Percentiles rank a stretch among this genome's conserved stretches.
These are phyloP conservation scores for Agaricus sinodeliciosus DNA, from an alignment of 768 basidiomycete species.

Conservation along the genomic window DNA sequence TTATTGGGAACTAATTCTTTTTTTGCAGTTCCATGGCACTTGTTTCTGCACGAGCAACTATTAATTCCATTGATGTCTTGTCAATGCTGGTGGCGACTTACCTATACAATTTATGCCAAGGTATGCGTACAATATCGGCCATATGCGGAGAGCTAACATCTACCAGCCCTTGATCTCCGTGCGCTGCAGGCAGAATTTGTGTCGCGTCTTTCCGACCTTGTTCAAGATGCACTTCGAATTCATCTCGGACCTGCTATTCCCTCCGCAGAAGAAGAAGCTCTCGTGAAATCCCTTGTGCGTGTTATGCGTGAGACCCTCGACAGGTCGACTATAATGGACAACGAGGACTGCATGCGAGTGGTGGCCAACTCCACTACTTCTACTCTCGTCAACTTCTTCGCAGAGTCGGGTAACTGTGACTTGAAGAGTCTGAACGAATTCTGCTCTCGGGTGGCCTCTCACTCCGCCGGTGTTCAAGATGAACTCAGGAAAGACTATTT, in stretches of 20 bases:
- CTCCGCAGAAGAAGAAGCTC: constrained; percentile 20
- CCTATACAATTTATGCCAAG: constrained; percentile 68
- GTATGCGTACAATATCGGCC: constrained; percentile 15
- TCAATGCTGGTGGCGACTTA: constrained; percentile 65
- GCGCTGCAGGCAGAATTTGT: constrained; percentile 62
- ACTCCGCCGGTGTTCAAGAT: constrained; percentile 38
- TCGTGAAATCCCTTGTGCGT: constrained; percentile 29
- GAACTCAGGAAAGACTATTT: constrained; percentile 49
- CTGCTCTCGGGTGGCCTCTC: constrained; percentile 43
- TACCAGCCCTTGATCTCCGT: constrained; percentile 69
- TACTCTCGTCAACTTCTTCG: constrained; percentile 37
- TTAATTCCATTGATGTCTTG: constrained; percentile 64
- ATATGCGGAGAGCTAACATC: neutral
- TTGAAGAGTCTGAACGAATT: constrained; percentile 37
- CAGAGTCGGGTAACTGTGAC: constrained; percentile 20
- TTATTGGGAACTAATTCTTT: constrained; percentile 1
- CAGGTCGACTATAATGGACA: constrained; percentile 65
- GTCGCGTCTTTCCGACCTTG: constrained; percentile 34
- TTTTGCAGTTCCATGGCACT: constrained; percentile 47
- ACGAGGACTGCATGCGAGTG: constrained; percentile 54
- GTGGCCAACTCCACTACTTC: constrained; percentile 53
- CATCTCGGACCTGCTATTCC: constrained; percentile 14
- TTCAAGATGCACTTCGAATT: constrained; percentile 39
- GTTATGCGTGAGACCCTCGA: constrained; percentile 53
- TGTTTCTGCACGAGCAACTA: constrained; percentile 69